These are phyloP conservation scores for Fusarium newnesense DNA, from an alignment of 2,329 filamentous ascomycete genomes.

Conservation along the genomic window DNA sequence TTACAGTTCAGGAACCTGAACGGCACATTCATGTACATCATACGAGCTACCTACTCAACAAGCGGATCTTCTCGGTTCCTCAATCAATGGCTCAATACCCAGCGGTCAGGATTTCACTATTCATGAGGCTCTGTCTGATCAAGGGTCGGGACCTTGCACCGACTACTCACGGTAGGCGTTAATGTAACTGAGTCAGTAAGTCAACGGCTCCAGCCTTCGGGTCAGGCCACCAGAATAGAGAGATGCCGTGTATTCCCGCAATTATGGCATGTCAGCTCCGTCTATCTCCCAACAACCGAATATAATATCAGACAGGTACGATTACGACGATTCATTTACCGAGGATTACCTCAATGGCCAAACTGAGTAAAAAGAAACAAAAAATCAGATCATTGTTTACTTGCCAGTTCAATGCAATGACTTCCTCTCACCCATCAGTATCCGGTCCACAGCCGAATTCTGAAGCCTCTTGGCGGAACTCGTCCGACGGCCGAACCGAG, in stretches of 20 bases:
- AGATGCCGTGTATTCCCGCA: conserved; percentile 22
- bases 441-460: not conserved
- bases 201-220: not conserved
- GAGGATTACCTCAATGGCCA: not conserved
- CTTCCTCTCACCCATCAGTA: conserved; percentile 8
- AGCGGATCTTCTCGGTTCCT: conserved; percentile 22
- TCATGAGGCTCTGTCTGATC: conserved; percentile 31
- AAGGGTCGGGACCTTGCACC: conserved; percentile 18
- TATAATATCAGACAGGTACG: not conserved
- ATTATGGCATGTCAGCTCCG: conserved; percentile 24
- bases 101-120: conserved; percentile 7
- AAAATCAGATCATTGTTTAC: not conserved
- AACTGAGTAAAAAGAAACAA: not conserved
- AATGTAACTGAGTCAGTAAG: conserved; percentile 8
- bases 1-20: not conserved
- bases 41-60: conserved; percentile 21
- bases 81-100: not conserved
- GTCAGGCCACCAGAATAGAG: conserved; percentile 26
- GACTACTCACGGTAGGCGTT: conserved; percentile 7
- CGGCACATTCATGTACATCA: conserved; percentile 17
- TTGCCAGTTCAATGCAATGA: not conserved
- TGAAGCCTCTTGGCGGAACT: conserved; percentile 17
- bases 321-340: not conserved
- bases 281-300: conserved; percentile 12
- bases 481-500: conserved; percentile 42